These are phyloP conservation scores for Sporothrix brasiliensis DNA, from an alignment of 2,329 filamentous ascomycete species.

Conservation along the genomic window DNA sequence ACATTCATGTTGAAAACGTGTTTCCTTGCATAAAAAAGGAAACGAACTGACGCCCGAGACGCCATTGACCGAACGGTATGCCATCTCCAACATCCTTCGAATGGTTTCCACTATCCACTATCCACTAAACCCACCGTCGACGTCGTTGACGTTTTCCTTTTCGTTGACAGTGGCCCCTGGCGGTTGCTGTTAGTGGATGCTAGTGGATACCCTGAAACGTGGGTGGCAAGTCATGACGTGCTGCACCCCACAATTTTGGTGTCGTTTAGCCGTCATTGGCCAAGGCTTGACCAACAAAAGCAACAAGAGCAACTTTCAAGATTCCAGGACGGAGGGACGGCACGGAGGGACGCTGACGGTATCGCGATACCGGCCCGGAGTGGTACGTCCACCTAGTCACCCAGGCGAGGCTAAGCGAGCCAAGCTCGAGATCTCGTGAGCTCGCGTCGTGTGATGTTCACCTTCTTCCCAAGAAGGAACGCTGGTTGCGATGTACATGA, in stretches of 20 bases:
- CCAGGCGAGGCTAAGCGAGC: too few species aligned
- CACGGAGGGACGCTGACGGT: neutral
- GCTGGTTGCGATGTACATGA: too few species aligned
- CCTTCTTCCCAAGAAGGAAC: too few species aligned
- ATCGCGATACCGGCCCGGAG: neutral
- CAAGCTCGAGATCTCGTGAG: too few species aligned
- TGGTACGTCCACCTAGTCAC: neutral
- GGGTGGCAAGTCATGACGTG: conserved; percentile 19
- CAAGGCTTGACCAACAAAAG: neutral
- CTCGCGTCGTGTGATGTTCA: too few species aligned
- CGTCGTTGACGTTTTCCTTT: neutral
- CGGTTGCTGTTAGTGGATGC: neutral
- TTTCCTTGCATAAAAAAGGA: too few species aligned
- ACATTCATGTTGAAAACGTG: too few species aligned
- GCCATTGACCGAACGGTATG: neutral
- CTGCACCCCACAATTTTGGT: neutral
- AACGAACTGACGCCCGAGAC: neutral
- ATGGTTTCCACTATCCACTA: neutral
- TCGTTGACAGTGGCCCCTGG: too few species aligned
- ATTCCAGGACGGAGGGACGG: neutral
- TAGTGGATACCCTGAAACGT: neutral
- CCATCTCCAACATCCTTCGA: too few species aligned
- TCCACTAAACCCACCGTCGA: too few species aligned
- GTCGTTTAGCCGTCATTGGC: neutral
- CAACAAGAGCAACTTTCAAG: neutral